These are phyloP conservation scores for Verticillium isaacii DNA, from an alignment of 2,329 filamentous ascomycete genomes.

Conservation along the genomic window DNA sequence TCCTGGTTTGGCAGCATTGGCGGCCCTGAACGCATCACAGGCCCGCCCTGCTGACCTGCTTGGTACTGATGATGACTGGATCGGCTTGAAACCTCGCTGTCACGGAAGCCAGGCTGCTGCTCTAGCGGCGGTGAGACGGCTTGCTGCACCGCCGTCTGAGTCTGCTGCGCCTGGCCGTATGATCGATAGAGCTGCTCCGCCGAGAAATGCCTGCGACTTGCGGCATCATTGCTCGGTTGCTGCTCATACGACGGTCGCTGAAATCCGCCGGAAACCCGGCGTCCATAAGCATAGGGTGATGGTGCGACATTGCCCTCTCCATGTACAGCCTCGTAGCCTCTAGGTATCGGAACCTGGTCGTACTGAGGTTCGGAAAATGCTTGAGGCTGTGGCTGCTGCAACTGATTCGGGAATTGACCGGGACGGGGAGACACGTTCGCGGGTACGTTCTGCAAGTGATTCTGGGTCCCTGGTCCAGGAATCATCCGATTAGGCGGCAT, in stretches of 20 bases:
- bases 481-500: not conserved
- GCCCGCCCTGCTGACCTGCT: not conserved
- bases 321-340: conserved; percentile 28
- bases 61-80: not conserved
- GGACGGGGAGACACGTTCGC: not conserved
- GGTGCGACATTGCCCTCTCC: conserved; percentile 27
- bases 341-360: conserved; percentile 30
- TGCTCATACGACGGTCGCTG: not conserved
- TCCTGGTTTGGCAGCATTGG: not conserved
- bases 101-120: not conserved
- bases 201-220: conserved; percentile 2
- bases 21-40: not conserved
- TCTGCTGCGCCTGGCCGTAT: conserved; percentile 2
- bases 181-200: conserved; percentile 2
- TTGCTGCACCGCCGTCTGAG: conserved; percentile 2
- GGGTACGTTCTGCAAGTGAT: not conserved
- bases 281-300: conserved; percentile 20
- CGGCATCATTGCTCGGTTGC: conserved; percentile 10
- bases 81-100: not conserved
- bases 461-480: not conserved
- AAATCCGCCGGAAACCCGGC: conserved; percentile 6
- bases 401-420: not conserved
- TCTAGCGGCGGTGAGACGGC: not conserved
- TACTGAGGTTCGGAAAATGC: conserved; percentile 26
- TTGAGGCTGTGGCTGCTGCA: conserved; percentile 1